A percentile compares a stretch with the other conserved stretches of the same genome.
Conservation (phyloP, 352 stramenopile species). For the Phytophthora uliginosa region DNA sequence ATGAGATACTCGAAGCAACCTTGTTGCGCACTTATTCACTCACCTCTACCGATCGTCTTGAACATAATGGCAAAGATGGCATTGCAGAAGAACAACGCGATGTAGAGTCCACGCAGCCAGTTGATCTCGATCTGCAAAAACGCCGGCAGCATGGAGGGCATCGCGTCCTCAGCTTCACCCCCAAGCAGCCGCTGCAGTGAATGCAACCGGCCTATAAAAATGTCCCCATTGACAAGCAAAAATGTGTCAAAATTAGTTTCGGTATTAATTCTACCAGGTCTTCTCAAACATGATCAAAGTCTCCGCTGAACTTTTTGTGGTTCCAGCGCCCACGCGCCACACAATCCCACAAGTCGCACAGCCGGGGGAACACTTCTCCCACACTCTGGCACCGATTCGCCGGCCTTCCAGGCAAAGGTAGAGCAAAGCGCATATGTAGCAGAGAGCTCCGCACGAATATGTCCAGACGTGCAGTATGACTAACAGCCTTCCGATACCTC, state of each 20-base stretch:
- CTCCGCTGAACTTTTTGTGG: conserved; percentile 36
- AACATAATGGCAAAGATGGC: conserved; percentile 75
- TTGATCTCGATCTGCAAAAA: conserved; percentile 38
- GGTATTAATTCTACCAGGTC: conserved; percentile 19
- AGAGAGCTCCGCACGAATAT: neutral
- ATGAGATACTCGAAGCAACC: neutral
- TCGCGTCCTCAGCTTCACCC: neutral
- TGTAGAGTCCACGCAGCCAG: conserved; percentile 58
- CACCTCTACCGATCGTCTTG: conserved; percentile 71
- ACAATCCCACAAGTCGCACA: conserved; percentile 39
- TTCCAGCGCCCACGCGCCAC: conserved; percentile 35
- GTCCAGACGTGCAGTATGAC: neutral
- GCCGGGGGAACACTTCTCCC: conserved; percentile 22
- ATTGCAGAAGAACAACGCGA: conserved; percentile 80
- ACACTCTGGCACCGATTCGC: conserved; percentile 45
- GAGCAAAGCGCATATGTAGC: no score
- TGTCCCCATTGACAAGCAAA: conserved; percentile 3
- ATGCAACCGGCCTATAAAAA: neutral
- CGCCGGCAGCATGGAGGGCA: neutral
- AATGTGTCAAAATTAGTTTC: conserved; percentile 29
- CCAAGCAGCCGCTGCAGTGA: no score
- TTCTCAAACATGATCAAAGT: neutral
- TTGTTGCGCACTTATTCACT: neutral
- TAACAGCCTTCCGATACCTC: conserved; percentile 2
- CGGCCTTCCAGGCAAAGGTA: conserved; percentile 16